Percentiles rank a stretch among this genome's conserved stretches.
Conservation (phyloP, 2,329 filamentous ascomycete genomes). For the Ambrosiella xylebori region DNA sequence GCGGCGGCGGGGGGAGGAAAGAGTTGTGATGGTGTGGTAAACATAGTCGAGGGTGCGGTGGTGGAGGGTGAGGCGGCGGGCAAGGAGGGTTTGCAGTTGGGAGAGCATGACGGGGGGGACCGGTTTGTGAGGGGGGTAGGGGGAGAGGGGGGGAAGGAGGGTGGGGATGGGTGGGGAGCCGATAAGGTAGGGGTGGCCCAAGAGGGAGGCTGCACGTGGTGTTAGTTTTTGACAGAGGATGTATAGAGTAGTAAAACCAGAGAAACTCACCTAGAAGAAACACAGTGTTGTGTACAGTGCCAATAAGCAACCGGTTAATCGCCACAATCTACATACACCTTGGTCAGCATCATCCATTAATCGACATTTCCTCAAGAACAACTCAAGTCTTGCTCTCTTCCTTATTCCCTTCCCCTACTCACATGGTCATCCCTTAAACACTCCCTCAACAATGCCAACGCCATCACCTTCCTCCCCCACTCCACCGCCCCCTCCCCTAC, state of each 20-base stretch:
- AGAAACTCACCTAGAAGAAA: no score
- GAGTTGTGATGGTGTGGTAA: background rate
- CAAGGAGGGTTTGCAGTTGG: background rate
- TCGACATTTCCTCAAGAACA: background rate
- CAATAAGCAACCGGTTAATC: no score
- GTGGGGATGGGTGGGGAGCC: background rate
- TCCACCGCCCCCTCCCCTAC: background rate
- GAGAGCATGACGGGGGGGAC: background rate
- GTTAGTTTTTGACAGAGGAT: no score
- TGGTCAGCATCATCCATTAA: background rate
- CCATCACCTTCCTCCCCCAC: background rate
- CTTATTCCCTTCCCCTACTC: background rate
- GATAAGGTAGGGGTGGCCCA: no score
- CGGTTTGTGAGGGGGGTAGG: background rate
- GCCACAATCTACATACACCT: no score
- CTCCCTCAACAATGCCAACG: background rate
- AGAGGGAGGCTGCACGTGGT: no score
- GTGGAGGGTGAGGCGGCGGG: constrained; percentile 1
- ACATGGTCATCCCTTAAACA: background rate
- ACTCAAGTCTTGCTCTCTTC: background rate
- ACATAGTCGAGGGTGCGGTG: constrained; percentile 6
- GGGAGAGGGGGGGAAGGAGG: background rate
- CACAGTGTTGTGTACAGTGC: no score
- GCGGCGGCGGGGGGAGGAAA: background rate
- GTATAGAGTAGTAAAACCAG: no score